Percentiles rank a stretch among this genome's conserved stretches.
These are phyloP conservation scores for Cercospora beticola DNA, from an alignment of 2,329 filamentous ascomycete species.

Conservation along the genomic window DNA sequence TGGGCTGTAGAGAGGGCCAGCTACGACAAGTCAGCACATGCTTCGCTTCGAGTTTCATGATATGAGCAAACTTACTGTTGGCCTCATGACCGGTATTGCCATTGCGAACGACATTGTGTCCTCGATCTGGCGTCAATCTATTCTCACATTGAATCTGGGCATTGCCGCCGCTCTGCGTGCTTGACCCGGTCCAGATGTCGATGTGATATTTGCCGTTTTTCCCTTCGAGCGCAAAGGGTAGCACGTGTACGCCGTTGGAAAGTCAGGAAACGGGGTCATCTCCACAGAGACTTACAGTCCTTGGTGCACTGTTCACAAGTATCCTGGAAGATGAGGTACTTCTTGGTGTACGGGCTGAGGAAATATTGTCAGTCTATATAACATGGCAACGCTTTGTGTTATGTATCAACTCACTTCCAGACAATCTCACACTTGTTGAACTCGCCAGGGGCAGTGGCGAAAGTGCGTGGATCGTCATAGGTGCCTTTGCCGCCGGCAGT, in stretches of 20 bases:
- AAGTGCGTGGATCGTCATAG: constrained; percentile 46
- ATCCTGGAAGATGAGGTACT: not conserved
- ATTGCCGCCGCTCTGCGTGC: not conserved
- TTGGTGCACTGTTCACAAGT: not conserved
- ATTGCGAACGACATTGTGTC: not conserved
- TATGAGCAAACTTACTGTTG: not conserved
- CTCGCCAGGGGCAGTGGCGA: constrained; percentile 45
- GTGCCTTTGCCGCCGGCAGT: constrained; percentile 46
- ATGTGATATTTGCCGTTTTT: not conserved
- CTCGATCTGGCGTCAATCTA: not conserved
- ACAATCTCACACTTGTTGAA: constrained; percentile 48
- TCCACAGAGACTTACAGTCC: not conserved
- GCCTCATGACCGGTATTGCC: not conserved
- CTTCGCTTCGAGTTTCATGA: not conserved
- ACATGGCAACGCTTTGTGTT: not conserved
- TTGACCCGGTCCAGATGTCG: not conserved
- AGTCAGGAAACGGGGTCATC: not conserved
- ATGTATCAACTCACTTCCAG: constrained; percentile 32
- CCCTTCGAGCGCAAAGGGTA: not conserved
- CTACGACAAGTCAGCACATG: not conserved
- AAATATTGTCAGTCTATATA: not conserved
- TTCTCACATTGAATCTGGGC: not conserved
- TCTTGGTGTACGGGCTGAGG: not conserved
- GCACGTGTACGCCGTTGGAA: not conserved
- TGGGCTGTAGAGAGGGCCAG: not conserved